phyloP scores from a whole-genome alignment of 1,284 basidiomycete genomes.

The Sanghuangporus weigelae region DNA sequence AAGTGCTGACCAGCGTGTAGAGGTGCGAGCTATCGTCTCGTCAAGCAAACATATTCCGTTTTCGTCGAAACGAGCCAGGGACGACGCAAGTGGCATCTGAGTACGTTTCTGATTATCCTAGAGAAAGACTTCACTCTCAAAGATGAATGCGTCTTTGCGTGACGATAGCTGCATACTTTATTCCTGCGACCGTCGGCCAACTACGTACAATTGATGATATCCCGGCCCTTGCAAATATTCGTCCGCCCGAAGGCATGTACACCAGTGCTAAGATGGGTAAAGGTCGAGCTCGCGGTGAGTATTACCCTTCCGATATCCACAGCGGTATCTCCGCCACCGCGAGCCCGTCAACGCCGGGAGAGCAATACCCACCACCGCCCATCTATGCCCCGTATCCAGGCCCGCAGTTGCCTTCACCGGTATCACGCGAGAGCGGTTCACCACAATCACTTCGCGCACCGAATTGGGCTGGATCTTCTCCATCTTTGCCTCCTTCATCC shows the following conservation, averaged over 20 bases:
- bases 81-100: conserved; percentile 73
- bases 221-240: conserved; percentile 44
- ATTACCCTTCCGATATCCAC: conserved; percentile 28
- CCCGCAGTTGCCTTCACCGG: conserved; percentile 15
- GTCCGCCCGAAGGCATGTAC: conserved; percentile 56
- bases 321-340: conserved; percentile 24
- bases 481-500: background rate
- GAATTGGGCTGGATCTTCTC: background rate
- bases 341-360: conserved; percentile 13
- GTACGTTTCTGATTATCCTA: conserved; percentile 35
- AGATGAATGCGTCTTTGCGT: conserved; percentile 8
- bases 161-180: conserved; percentile 63
- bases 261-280: conserved; percentile 53
- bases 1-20: background rate
- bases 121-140: background rate
- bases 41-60: conserved; percentile 79
- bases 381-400: conserved; percentile 20
- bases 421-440: conserved; percentile 11
- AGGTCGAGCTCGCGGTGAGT: conserved; percentile 37
- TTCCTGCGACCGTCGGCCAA: conserved; percentile 49
- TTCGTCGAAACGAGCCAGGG: conserved; percentile 57
- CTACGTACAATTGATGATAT: conserved; percentile 56
- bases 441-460: conserved; percentile 5
- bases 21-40: conserved; percentile 43
- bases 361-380: conserved; percentile 27